phyloP scores from a whole-genome alignment of 192 early-diverging fungal species.

The Bifiguratus adelaidae region DNA sequence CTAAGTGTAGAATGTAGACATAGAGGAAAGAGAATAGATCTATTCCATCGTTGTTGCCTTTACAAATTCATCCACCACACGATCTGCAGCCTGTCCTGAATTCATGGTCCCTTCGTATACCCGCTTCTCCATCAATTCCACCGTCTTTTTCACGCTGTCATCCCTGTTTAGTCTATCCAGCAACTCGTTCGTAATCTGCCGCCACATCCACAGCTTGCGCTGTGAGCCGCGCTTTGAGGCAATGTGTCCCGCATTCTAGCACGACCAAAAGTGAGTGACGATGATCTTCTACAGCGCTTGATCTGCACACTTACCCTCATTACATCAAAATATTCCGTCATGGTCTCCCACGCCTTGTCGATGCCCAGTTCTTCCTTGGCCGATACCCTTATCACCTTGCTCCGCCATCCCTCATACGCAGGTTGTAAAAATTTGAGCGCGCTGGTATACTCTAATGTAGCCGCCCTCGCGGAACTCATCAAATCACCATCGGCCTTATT shows the following conservation, averaged over 20 bases:
- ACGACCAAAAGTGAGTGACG: neutral
- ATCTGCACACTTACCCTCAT: slow-evolving; percentile 30
- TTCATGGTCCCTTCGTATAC: slow-evolving; percentile 34
- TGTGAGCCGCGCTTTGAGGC: slow-evolving; percentile 42
- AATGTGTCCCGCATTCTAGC: slow-evolving; percentile 19
- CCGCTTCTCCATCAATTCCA: slow-evolving; percentile 23
- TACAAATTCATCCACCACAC: slow-evolving; percentile 37
- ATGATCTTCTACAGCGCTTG: neutral
- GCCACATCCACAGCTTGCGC: slow-evolving; percentile 60
- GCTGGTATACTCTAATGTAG: slow-evolving; percentile 56
- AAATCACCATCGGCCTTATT: slow-evolving; percentile 74
- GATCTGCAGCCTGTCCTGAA: slow-evolving; percentile 35
- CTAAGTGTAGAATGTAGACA: too few species aligned
- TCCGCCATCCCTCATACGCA: slow-evolving; percentile 23
- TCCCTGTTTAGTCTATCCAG: slow-evolving; percentile 34
- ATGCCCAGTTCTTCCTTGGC: slow-evolving; percentile 39
- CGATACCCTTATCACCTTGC: slow-evolving; percentile 44
- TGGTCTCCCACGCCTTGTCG: slow-evolving; percentile 42
- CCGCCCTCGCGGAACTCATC: slow-evolving; percentile 45
- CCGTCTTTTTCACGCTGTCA: slow-evolving; percentile 18
- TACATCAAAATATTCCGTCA: slow-evolving; percentile 41
- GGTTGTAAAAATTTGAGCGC: slow-evolving; percentile 58
- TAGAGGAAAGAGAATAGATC: too few species aligned
- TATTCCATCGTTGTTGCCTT: slow-evolving; percentile 9
- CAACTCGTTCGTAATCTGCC: slow-evolving; percentile 51